Conservation (phyloP, 441 rosid genomes). For the Bruguiera hainesii region DNA sequence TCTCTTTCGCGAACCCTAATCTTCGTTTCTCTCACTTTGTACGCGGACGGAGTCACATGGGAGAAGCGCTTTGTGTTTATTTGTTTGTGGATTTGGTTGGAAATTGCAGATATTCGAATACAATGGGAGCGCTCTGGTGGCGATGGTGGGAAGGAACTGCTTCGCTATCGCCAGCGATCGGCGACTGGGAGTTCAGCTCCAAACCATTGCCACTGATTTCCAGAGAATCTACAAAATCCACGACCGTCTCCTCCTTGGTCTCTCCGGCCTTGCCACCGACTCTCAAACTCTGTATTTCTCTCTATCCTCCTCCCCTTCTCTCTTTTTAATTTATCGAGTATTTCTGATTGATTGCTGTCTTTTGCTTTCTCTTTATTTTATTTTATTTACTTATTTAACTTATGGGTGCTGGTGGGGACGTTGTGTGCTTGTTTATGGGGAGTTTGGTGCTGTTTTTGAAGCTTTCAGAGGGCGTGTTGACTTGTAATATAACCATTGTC, state of each 20-base stretch:
- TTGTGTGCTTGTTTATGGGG: no score
- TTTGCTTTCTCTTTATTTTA: neutral
- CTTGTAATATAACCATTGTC: no score
- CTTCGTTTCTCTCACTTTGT: no score
- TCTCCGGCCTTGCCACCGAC: slow-evolving; percentile 90
- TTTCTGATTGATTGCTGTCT: neutral
- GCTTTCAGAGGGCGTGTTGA: no score
- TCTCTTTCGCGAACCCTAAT: neutral
- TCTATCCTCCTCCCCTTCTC: neutral
- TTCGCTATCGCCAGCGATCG: slow-evolving; percentile 97
- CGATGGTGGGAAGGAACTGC: slow-evolving; percentile 97
- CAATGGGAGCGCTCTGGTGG: slow-evolving; percentile 94
- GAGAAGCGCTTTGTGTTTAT: no score
- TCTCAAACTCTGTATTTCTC: slow-evolving; percentile 72
- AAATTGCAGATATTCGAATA: slow-evolving; percentile 79
- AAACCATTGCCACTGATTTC: slow-evolving; percentile 91
- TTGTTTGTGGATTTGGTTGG: neutral
- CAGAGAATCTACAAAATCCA: slow-evolving; percentile 80
- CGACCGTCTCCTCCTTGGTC: slow-evolving; percentile 76
- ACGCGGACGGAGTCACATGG: no score
- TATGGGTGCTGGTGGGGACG: no score
- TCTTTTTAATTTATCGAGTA: neutral
- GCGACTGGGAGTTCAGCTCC: slow-evolving; percentile 92
- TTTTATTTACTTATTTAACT: no score
- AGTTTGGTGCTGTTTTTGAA: neutral